Percentiles rank a stretch among this genome's conserved stretches.
Conservation (phyloP, 2,329 filamentous ascomycete species). For the Didymella arachidicola region DNA sequence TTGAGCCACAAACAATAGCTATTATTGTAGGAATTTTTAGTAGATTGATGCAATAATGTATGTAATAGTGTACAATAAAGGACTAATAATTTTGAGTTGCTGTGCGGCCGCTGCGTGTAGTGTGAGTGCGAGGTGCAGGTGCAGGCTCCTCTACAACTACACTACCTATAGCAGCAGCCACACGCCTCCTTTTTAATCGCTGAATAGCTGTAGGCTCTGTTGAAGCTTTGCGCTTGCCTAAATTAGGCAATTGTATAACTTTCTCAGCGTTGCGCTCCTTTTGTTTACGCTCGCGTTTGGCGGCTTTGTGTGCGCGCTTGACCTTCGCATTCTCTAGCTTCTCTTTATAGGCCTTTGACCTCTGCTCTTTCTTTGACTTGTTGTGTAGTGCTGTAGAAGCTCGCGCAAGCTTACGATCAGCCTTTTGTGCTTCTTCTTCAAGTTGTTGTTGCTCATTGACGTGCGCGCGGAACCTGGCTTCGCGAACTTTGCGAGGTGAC, state of each 20-base stretch:
- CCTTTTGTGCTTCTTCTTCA: not conserved
- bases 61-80: too few species aligned
- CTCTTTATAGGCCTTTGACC: not conserved
- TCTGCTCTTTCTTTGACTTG: not conserved
- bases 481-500: slow-evolving; percentile 1
- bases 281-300: not conserved
- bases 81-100: too few species aligned
- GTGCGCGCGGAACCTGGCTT: not conserved
- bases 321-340: not conserved
- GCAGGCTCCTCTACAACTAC: too few species aligned
- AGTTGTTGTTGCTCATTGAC: not conserved
- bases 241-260: not conserved
- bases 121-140: too few species aligned
- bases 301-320: not conserved
- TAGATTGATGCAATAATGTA: too few species aligned
- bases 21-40: too few species aligned
- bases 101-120: too few species aligned
- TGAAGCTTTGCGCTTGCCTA: slow-evolving; percentile 1
- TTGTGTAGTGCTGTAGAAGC: slow-evolving; percentile 1
- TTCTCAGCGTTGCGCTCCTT: not conserved
- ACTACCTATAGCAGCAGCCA: too few species aligned
- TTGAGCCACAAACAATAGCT: too few species aligned
- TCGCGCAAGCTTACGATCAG: not conserved
- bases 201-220: not conserved
- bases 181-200: too few species aligned